Conservation (phyloP, 208 protist genomes). For the Trypanosoma cruzi region DNA sequence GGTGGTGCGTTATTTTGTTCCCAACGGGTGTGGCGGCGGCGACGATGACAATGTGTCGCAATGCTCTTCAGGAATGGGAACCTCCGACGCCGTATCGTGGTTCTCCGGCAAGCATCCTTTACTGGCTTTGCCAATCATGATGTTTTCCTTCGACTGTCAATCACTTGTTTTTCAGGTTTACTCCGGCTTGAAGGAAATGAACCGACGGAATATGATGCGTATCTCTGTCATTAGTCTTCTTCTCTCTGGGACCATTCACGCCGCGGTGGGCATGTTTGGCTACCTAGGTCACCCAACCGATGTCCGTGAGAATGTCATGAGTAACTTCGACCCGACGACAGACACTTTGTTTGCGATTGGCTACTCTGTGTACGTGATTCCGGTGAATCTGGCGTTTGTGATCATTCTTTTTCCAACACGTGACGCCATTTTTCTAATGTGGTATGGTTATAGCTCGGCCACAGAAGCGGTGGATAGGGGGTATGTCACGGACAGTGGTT, state of each 20-base stretch:
- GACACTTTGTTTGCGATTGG: conserved; percentile 62
- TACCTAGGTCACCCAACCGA: conserved; percentile 62
- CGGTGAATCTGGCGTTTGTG: conserved; percentile 66
- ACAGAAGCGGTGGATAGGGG: conserved; percentile 41
- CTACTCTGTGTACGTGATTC: conserved; percentile 60
- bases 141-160: conserved; percentile 89
- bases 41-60: neutral
- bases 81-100: conserved; percentile 25
- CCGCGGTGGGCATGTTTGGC: conserved; percentile 70
- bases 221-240: conserved; percentile 57
- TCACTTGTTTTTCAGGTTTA: conserved; percentile 83
- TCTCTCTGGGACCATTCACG: conserved; percentile 55
- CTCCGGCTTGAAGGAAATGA: conserved; percentile 55
- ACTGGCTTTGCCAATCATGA: conserved; percentile 70
- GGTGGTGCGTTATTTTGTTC: conserved; percentile 72
- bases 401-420: conserved; percentile 75
- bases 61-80: neutral
- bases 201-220: conserved; percentile 57
- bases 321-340: conserved; percentile 71
- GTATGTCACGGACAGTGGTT: neutral
- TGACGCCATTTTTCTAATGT: conserved; percentile 79
- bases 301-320: conserved; percentile 76
- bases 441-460: conserved; percentile 70
- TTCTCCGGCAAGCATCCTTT: conserved; percentile 50
- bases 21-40: neutral